These are phyloP conservation scores for Pyrenochaeta sp. DNA, from an alignment of 2,329 filamentous ascomycete species.

Conservation along the genomic window DNA sequence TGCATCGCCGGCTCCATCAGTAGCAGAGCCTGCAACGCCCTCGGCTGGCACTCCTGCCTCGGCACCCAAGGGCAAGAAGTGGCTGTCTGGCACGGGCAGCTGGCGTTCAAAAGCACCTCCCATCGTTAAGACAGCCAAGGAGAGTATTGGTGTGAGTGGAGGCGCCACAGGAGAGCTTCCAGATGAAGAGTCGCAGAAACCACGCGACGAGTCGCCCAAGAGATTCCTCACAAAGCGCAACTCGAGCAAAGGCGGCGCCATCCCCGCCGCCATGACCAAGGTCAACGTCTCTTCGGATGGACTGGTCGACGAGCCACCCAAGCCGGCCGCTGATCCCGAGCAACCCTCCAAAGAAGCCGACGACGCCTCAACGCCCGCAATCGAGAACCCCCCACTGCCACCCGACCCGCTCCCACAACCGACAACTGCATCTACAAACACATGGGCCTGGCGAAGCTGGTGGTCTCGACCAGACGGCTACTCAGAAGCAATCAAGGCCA, in stretches of 20 bases:
- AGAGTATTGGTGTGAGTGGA: slow-evolving; percentile 55
- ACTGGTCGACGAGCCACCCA: slow-evolving; percentile 34
- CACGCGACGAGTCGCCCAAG: slow-evolving; percentile 37
- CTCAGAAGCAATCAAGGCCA: slow-evolving; percentile 46
- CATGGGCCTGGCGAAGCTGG: slow-evolving; percentile 57
- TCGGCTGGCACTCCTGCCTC: slow-evolving; percentile 22
- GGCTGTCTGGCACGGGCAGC: slow-evolving; percentile 53
- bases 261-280: slow-evolving; percentile 55
- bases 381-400: slow-evolving; percentile 52
- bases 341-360: slow-evolving; percentile 13
- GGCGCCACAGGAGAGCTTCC: slow-evolving; percentile 53
- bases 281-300: slow-evolving; percentile 53
- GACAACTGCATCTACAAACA: slow-evolving; percentile 16
- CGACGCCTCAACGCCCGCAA: slow-evolving; percentile 15
- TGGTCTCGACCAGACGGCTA: slow-evolving; percentile 60
- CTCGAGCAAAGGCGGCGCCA: slow-evolving; percentile 54
- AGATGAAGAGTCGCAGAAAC: slow-evolving; percentile 35
- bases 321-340: slow-evolving; percentile 28
- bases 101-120: slow-evolving; percentile 57
- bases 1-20: slow-evolving; percentile 16
- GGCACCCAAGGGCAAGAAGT: slow-evolving; percentile 45
- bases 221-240: slow-evolving; percentile 53
- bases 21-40: slow-evolving; percentile 18
- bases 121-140: slow-evolving; percentile 55
- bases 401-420: slow-evolving; percentile 47